Conservation (phyloP, 106 monocot species). For the Phalaenopsis aphrodite region DNA sequence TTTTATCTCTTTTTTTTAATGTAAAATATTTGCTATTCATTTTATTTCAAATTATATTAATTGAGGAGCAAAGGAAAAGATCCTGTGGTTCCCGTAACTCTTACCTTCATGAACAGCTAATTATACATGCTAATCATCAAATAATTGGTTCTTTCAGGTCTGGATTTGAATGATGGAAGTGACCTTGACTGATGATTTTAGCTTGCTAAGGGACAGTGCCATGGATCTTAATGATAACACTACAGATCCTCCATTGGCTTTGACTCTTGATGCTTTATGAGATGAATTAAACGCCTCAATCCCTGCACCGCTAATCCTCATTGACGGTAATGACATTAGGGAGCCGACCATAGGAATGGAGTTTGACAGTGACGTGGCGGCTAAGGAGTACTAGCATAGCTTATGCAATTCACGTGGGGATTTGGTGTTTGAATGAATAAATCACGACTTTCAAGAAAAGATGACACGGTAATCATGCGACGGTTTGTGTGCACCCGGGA, state of each 20-base stretch:
- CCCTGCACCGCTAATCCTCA: slow-evolving; percentile 25
- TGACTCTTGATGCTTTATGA: slow-evolving; percentile 33
- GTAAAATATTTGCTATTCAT: too few relatives aligned
- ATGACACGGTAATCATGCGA: slow-evolving; percentile 86
- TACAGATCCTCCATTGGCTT: slow-evolving; percentile 19
- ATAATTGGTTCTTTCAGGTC: slow-evolving; percentile 1
- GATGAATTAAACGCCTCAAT: slow-evolving; percentile 30
- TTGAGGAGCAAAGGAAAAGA: too few relatives aligned
- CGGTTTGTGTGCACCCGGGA: slow-evolving; percentile 88
- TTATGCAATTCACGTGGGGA: slow-evolving; percentile 59
- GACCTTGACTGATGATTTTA: slow-evolving; percentile 36
- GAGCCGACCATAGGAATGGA: slow-evolving; percentile 82
- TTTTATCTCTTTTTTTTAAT: too few relatives aligned
- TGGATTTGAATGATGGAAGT: slow-evolving; percentile 31
- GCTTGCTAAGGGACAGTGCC: slow-evolving; percentile 29
- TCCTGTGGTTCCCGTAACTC: too few relatives aligned
- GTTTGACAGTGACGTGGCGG: slow-evolving; percentile 73
- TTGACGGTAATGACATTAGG: slow-evolving; percentile 24
- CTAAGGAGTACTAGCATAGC: slow-evolving; percentile 72
- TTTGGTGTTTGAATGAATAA: slow-evolving; percentile 86
- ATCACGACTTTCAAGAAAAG: slow-evolving; percentile 70
- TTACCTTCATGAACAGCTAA: background rate
- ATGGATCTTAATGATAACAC: slow-evolving; percentile 51
- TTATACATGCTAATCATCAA: background rate
- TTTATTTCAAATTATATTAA: too few relatives aligned